Percentiles rank a stretch among this genome's conserved stretches.
Evolutionary conservation across 2,329 filamentous ascomycete species (phyloP).

Genomic region (Sordariomycetes sp.): DNA sequence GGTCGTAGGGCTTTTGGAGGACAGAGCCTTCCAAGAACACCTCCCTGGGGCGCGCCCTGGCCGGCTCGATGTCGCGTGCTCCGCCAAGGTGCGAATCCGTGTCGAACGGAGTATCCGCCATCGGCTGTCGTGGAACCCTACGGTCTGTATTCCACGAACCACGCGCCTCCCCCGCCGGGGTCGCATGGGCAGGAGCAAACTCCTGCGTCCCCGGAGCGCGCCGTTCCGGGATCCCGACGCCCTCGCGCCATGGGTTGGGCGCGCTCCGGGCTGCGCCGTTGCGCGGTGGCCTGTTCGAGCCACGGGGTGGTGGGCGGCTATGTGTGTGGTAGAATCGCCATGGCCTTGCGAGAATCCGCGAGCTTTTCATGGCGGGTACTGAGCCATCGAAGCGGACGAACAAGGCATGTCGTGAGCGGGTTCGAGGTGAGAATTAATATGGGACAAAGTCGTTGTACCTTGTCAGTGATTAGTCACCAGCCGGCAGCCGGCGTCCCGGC

Average conservation of each 20-base stretch:
- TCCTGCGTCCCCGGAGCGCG: no score
- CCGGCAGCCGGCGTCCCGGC: no score
- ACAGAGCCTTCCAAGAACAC: no score
- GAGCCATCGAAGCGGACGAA: not conserved
- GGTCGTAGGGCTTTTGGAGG: not conserved
- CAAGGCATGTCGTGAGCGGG: not conserved
- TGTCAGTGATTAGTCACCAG: no score
- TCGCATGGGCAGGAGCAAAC: no score
- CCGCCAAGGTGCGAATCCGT: no score
- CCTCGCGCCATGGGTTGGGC: not conserved
- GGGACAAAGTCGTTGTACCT: not conserved
- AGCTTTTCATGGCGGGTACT: conserved; percentile 3
- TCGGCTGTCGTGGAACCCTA: no score
- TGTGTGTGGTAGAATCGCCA: conserved; percentile 11
- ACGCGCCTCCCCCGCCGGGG: no score
- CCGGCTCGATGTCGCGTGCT: no score
- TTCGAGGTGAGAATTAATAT: not conserved
- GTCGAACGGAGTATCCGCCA: no score
- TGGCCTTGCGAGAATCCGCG: conserved; percentile 23
- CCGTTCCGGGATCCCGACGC: not conserved
- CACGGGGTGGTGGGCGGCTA: not conserved
- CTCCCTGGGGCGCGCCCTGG: no score
- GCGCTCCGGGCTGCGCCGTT: not conserved
- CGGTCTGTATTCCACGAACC: no score
- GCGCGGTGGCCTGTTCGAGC: not conserved